Base-by-base conservation (phyloP, 768 basidiomycete species). In the Rhodotorula taiwanensis region DNA sequence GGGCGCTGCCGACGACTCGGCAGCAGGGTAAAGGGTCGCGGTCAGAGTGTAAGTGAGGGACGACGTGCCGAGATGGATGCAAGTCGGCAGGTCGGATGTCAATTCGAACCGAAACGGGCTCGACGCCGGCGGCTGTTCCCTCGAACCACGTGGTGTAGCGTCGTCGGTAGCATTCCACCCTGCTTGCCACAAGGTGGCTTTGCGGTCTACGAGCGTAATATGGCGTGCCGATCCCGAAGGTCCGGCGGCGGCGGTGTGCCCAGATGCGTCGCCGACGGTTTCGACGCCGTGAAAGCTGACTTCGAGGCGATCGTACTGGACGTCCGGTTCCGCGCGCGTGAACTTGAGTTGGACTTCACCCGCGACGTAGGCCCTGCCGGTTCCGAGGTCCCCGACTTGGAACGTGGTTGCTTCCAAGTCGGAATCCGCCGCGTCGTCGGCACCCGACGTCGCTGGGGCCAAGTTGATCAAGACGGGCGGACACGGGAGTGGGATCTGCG, bases 331-430 rank as follows among this genome's bases (percentile, higher is more conserved):
- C 11, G 23, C 16, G n/a, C 43, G 56, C 1, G 47, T 25, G 59
- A 83, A 86, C 76, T 91, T 92, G 69, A 91, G 79, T 74, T 91
- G 89, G 23, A 92, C 79, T 73, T 91, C 89, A 51, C 90, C 90
- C 72, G 90, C 89, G 56, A 92, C 82, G 14, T 87, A 85, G 20
- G 89, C 87, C 5, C 34, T 50, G 0, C 67, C 58, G 62, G 80
- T 81, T 54, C 90, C 90, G 13, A 92, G 79, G 74, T 82, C 88
- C 16, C 90, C 90, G 71, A 84, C 86, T 77, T 92, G 90, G 72
- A 92, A 93, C 74, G 84, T 82, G n/a, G 51, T 25, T 23, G n/a
- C 34, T 3, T n/a, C n/a, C n/a, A n/a, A n/a, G n/a, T n/a, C n/a
- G n/a, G n/a, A n/a, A n/a, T 34, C 33, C 59, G 87, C 78, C 27